Evolutionary conservation across 2,329 filamentous ascomycete genomes (phyloP).

Genomic region (Penicillium griseofulvum): DNA sequence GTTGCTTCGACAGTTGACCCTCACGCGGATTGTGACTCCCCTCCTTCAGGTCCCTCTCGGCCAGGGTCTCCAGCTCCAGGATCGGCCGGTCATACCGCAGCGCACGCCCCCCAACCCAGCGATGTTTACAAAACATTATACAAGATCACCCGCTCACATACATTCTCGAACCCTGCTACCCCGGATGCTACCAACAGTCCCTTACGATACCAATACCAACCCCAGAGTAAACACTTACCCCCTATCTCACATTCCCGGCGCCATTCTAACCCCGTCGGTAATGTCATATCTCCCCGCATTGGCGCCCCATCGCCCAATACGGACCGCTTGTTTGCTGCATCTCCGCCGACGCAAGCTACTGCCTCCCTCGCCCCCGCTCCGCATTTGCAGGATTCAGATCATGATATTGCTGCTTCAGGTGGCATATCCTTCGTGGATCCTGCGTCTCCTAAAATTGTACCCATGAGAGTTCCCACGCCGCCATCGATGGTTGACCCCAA

Average conservation of each 20-base stretch:
- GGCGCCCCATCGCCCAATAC: constrained; percentile 16
- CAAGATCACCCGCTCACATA: constrained; percentile 35
- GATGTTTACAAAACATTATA: constrained; percentile 39
- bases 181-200: constrained; percentile 17
- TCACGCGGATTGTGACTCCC: constrained; percentile 5
- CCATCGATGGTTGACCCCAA: constrained; percentile 42
- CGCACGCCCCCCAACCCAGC: constrained; percentile 18
- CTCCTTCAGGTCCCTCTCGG: constrained; percentile 11
- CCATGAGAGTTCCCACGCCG: constrained; percentile 30
- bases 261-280: constrained; percentile 10
- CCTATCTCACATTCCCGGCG: constrained; percentile 15
- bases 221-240: constrained; percentile 10
- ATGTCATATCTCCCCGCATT: not conserved
- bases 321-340: not conserved
- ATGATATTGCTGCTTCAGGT: constrained; percentile 6
- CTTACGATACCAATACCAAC: constrained; percentile 24
- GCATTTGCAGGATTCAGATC: constrained; percentile 2
- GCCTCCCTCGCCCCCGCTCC: constrained; percentile 4
- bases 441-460: constrained; percentile 15
- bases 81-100: not conserved
- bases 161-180: constrained; percentile 22
- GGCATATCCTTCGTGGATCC: constrained; percentile 24
- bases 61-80: constrained; percentile 5
- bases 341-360: not conserved
- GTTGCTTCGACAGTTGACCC: constrained; percentile 22